phyloP scores from a whole-genome alignment of 371 early-diverging fungal species.

The Rhizopus arrhizus region DNA sequence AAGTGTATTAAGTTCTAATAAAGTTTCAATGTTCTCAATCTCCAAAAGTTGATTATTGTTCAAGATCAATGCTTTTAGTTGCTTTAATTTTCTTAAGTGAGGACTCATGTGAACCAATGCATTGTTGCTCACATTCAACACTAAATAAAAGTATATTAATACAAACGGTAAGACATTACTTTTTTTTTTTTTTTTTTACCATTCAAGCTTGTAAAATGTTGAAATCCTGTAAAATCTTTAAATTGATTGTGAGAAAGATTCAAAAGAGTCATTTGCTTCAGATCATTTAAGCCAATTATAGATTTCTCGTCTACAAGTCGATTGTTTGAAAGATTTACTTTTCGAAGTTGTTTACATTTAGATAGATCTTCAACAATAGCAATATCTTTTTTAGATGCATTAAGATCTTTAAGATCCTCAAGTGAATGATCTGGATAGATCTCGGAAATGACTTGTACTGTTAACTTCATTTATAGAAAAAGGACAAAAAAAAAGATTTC shows the following conservation, averaged over 20 bases:
- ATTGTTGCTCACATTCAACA: slow-evolving; percentile 79
- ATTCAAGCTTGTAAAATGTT: slow-evolving; percentile 59
- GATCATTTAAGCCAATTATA: slow-evolving; percentile 57
- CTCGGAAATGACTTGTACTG: slow-evolving; percentile 44
- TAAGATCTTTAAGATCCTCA: slow-evolving; percentile 53
- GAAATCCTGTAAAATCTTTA: slow-evolving; percentile 62
- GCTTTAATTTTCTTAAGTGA: slow-evolving; percentile 56
- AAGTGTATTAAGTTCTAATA: slow-evolving; percentile 72
- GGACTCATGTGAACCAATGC: slow-evolving; percentile 64
- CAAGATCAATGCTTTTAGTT: slow-evolving; percentile 82
- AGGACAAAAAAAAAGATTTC: background rate
- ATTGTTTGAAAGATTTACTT: slow-evolving; percentile 74
- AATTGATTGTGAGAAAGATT: slow-evolving; percentile 71
- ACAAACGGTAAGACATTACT: background rate
- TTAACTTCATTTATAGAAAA: slow-evolving; percentile 57
- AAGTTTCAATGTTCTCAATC: slow-evolving; percentile 64
- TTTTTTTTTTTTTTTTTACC: slow-evolving; percentile 46
- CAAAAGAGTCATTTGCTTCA: slow-evolving; percentile 62
- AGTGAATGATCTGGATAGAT: slow-evolving; percentile 36
- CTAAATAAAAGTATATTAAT: slow-evolving; percentile 29
- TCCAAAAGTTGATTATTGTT: slow-evolving; percentile 72
- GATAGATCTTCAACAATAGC: slow-evolving; percentile 72
- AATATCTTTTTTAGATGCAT: slow-evolving; percentile 61
- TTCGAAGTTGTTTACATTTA: slow-evolving; percentile 63
- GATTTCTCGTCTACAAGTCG: slow-evolving; percentile 54